Percentiles rank a stretch among this genome's conserved stretches.
Evolutionary conservation across 768 basidiomycete species (phyloP).

Genomic region (Kondoa malvinella): DNA sequence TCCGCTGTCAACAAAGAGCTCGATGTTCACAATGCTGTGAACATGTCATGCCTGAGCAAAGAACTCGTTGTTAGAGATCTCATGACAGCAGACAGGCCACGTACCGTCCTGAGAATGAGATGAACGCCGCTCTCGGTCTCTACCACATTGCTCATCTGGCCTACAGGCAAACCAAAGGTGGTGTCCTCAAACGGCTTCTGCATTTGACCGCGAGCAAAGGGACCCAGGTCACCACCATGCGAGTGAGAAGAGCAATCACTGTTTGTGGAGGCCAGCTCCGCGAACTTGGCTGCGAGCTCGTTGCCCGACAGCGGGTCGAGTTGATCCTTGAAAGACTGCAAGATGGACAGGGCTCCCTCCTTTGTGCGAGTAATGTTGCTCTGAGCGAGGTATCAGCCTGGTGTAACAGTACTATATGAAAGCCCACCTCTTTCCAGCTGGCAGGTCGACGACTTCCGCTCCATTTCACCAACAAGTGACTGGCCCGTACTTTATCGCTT

Average conservation of each 20-base stretch:
- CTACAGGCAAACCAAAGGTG: conserved; percentile 51
- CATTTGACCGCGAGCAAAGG: conserved; percentile 76
- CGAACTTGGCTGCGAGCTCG: conserved; percentile 43
- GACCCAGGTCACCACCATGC: conserved; percentile 65
- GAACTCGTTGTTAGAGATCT: too few species aligned
- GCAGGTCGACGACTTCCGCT: conserved; percentile 33
- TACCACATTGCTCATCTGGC: conserved; percentile 50
- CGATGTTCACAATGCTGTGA: too few species aligned
- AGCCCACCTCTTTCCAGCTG: conserved; percentile 37
- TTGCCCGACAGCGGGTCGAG: conserved; percentile 27
- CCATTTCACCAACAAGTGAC: conserved; percentile 89
- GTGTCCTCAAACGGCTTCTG: conserved; percentile 94
- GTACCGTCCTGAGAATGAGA: conserved; percentile 51
- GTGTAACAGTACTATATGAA: not conserved
- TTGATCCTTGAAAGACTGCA: conserved; percentile 47
- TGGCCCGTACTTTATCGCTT: conserved; percentile 53
- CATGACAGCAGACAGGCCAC: not conserved
- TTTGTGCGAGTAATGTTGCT: conserved; percentile 64
- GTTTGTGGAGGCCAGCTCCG: conserved; percentile 51
- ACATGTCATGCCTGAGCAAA: too few species aligned
- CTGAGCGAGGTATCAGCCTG: conserved; percentile 31
- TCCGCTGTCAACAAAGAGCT: too few species aligned
- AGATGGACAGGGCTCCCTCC: conserved; percentile 70
- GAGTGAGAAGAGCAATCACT: conserved; percentile 82
- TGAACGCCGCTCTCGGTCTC: conserved; percentile 85